Percentiles rank a stretch among this genome's conserved stretches.
Evolutionary conservation across 2,329 filamentous ascomycete species (phyloP).

Genomic region (Penicillium hordei): DNA sequence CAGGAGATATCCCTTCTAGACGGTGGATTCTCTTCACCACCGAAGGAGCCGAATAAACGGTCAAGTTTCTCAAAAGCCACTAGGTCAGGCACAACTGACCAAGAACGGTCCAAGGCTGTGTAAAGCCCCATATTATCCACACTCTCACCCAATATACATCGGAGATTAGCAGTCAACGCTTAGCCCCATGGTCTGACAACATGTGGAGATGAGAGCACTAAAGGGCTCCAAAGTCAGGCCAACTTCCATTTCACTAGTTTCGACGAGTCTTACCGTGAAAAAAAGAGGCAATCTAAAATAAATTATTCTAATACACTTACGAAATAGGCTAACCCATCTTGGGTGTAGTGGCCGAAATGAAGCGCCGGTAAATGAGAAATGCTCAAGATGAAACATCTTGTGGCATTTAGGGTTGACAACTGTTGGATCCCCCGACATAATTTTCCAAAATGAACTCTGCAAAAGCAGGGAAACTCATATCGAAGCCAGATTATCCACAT

Average conservation of each 20-base stretch:
- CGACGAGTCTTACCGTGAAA: not conserved
- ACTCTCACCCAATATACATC: not conserved
- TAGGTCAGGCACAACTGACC: conserved; percentile 7
- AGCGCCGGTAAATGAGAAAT: conserved; percentile 15
- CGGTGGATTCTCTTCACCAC: conserved; percentile 7
- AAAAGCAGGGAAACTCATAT: not conserved
- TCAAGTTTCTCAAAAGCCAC: conserved; percentile 5
- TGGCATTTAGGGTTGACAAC: conserved; percentile 10
- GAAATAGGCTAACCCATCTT: conserved; percentile 16
- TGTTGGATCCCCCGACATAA: conserved; percentile 4
- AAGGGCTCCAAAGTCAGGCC: conserved; percentile 8
- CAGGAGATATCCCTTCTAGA: conserved; percentile 6
- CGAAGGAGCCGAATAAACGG: conserved; percentile 3
- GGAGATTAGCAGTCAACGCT: not conserved
- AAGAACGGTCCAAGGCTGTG: conserved; percentile 1
- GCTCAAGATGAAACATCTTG: conserved; percentile 25
- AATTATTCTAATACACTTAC: conserved; percentile 18
- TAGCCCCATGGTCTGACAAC: conserved; percentile 1
- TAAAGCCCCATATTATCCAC: conserved; percentile 10
- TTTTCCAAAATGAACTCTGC: conserved; percentile 9
- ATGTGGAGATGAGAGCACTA: conserved; percentile 6
- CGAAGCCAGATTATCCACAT: not conserved
- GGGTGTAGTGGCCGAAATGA: conserved; percentile 14
- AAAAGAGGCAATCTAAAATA: conserved; percentile 14
- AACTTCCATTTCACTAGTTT: conserved; percentile 7